Evolutionary conservation across 23 red algal species (phyloP), one percentile per base, ranked within the genome.

Genomic region (Gracilariopsis chorda): DNA sequence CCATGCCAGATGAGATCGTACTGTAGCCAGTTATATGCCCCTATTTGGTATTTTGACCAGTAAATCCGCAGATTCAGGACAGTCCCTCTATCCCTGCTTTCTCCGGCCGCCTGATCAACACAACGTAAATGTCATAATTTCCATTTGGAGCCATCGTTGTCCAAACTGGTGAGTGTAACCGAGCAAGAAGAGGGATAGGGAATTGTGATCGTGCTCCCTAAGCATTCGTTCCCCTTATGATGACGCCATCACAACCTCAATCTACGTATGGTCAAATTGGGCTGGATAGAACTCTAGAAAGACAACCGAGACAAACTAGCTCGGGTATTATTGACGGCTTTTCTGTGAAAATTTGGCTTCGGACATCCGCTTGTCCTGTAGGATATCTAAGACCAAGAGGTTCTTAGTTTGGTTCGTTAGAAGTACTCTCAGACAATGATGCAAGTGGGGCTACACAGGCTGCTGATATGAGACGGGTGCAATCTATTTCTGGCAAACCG

Each of bases 211-310:
- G 74, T 17, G 52, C 24, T 12, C 75, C 60, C 25, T 70, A 47
- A 51, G 55, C 39, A 43, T 63, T 49, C 48, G 48, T 69, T 3
- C 75, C 75, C 11, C 62, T 30, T 23, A 63, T 84, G 57, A 59
- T 75, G 4, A 91, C 82, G 88, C 77, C 88, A 5, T 79, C 77
- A 51, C 51, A 52, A 14, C 39, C 53, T 5, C 12, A 35, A 48
- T 34, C 49, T 67, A 78, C 39, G 11, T 44, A 40, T 4, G 59
- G 23, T 11, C 53, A 51, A 13, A 58, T 56, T 35, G 45, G 49
- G 28, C 37, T 78, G 10, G 45, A 53, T 51, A 61, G 88, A 40
- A 63, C 74, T 28, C 76, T 91, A 36, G 88, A 91, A 21, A 80
- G 73, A 48, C 58, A 80, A 64, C 56, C 45, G 56, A 85, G 30